phyloP scores from a whole-genome alignment of 225 moss, liverwort and hornwort species.

The Takakia lepidozioides region DNA sequence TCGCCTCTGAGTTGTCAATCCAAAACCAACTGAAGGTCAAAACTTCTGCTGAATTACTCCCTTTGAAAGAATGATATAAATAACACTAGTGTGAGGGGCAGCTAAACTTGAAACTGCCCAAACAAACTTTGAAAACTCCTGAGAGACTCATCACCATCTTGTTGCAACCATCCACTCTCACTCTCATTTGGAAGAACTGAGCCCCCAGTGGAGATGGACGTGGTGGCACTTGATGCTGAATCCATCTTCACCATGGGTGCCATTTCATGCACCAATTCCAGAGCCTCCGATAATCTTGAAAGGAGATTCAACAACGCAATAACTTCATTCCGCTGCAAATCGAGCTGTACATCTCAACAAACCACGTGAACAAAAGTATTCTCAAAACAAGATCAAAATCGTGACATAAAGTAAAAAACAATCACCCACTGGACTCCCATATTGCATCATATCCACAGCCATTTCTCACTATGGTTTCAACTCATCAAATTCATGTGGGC shows the following conservation, averaged over 20 bases:
- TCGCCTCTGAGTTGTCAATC: no score
- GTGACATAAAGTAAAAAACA: not conserved
- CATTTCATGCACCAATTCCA: constrained; percentile 70
- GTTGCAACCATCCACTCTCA: constrained; percentile 42
- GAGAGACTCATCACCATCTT: constrained; percentile 29
- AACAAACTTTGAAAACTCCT: constrained; percentile 51
- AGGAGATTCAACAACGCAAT: constrained; percentile 78
- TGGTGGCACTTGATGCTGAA: constrained; percentile 14
- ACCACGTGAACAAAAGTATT: not conserved
- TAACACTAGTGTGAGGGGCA: no score
- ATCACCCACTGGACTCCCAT: not conserved
- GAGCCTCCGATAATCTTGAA: constrained; percentile 78
- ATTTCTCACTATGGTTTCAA: not conserved
- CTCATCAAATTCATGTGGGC: no score
- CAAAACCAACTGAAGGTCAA: no score
- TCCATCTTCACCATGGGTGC: constrained; percentile 43
- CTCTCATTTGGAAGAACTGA: constrained; percentile 25
- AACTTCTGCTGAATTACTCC: no score
- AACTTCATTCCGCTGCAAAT: constrained; percentile 93
- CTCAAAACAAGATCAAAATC: not conserved
- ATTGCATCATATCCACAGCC: not conserved
- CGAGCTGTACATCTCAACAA: constrained; percentile 5
- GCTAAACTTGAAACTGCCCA: no score
- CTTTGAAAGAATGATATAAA: no score
- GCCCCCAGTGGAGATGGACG: constrained; percentile 13